These are phyloP conservation scores for Mixia osmundae DNA, from an alignment of 1,284 basidiomycete genomes.

Conservation along the genomic window DNA sequence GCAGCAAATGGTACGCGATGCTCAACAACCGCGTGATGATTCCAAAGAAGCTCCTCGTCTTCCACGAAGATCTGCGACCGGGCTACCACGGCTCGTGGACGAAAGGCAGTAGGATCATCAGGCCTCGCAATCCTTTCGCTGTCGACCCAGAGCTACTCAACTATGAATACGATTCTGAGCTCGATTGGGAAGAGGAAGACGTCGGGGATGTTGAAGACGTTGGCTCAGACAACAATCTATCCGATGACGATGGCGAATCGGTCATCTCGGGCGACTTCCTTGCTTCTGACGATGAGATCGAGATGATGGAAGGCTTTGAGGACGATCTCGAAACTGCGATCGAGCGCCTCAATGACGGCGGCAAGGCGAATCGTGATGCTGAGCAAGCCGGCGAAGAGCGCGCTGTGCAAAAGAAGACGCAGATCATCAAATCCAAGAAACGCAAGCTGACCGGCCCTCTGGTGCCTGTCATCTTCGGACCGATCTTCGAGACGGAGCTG, in stretches of 20 bases:
- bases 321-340: conserved; percentile 35
- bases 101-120: conserved; percentile 39
- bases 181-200: conserved; percentile 58
- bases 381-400: conserved; percentile 6
- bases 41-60: conserved; percentile 48
- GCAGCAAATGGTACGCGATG: conserved; percentile 32
- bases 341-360: conserved; percentile 36
- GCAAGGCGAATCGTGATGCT: conserved; percentile 20
- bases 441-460: conserved; percentile 35
- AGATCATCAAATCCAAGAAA: conserved; percentile 10
- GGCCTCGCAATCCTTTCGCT: conserved; percentile 46
- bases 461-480: conserved; percentile 46
- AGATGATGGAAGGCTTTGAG: conserved; percentile 13
- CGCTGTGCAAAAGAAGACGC: conserved; percentile 20
- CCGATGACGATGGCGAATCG: conserved; percentile 10
- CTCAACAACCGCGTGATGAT: conserved; percentile 36
- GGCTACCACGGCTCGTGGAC: conserved; percentile 75
- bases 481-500: conserved; percentile 5
- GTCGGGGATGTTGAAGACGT: conserved; percentile 37
- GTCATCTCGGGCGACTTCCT: conserved; percentile 4
- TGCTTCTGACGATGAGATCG: conserved; percentile 34
- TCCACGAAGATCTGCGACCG: conserved; percentile 47
- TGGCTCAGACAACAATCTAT: conserved; percentile 11
- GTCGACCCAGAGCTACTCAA: conserved; percentile 44
- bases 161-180: conserved; percentile 62